Evolutionary conservation across 2,329 filamentous ascomycete species (phyloP).

Genomic region (Sarocladium brachiariae): DNA sequence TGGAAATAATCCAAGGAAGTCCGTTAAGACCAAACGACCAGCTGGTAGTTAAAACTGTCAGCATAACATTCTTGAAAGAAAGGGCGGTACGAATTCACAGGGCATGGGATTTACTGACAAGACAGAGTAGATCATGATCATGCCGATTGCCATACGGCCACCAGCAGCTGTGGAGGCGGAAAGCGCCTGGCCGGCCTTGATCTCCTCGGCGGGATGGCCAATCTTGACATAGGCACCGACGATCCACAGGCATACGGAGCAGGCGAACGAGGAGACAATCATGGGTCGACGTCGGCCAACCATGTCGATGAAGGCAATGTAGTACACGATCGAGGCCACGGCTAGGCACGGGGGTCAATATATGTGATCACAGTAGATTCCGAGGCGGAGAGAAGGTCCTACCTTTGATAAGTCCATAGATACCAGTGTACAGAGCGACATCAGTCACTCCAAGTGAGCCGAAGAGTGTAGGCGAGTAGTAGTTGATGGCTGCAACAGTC

Average conservation of each 20-base stretch:
- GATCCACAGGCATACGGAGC: constrained; percentile 54
- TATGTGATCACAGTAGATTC: neutral
- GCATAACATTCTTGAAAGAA: no score
- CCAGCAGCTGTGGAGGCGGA: constrained; percentile 57
- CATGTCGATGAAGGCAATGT: constrained; percentile 48
- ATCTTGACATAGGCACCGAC: constrained; percentile 50
- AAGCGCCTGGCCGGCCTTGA: constrained; percentile 37
- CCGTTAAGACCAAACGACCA: constrained; percentile 39
- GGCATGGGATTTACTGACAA: constrained; percentile 36
- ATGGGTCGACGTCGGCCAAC: constrained; percentile 39
- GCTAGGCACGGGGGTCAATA: constrained; percentile 37
- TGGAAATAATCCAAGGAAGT: constrained; percentile 38
- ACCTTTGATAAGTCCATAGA: constrained; percentile 59
- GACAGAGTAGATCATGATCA: constrained; percentile 47
- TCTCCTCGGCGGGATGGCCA: constrained; percentile 24
- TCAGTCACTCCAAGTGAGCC: constrained; percentile 32
- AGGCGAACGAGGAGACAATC: constrained; percentile 52
- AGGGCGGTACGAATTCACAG: no score
- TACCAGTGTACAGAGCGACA: constrained; percentile 52
- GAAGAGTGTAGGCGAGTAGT: constrained; percentile 47
- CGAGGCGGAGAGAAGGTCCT: neutral
- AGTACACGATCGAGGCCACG: constrained; percentile 45
- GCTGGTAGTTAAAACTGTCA: no score
- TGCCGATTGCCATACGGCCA: constrained; percentile 45
- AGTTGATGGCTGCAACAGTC: constrained; percentile 57